phyloP scores from a whole-genome alignment of 257 asterid genomes.

The Gentiana straminea region DNA sequence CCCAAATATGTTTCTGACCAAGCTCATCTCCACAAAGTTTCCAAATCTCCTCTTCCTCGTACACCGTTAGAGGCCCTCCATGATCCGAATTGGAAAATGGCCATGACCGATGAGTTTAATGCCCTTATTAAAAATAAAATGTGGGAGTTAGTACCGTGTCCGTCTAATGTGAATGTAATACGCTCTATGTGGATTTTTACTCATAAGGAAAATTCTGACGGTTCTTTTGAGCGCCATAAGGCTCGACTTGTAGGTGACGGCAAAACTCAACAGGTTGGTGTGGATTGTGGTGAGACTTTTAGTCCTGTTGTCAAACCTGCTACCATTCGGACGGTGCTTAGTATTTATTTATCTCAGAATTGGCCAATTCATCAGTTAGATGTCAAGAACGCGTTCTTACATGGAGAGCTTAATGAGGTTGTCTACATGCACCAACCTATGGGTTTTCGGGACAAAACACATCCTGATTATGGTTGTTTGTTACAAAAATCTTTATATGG shows the following conservation, averaged over 20 bases:
- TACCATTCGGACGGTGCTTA: not conserved
- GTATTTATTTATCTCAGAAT: not conserved
- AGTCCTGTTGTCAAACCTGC: not conserved
- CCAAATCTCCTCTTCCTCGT: not conserved
- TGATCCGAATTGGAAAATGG: not conserved
- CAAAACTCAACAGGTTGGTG: not conserved
- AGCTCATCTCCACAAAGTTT: not conserved
- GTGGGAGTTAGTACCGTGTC: not conserved
- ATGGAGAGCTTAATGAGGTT: not conserved
- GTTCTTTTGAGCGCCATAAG: not conserved
- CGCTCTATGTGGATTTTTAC: not conserved
- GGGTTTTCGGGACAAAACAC: not conserved
- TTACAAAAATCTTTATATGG: too few relatives aligned
- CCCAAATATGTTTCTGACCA: not conserved
- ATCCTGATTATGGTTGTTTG: not conserved
- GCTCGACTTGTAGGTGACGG: not conserved
- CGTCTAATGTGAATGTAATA: not conserved
- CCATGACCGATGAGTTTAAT: too few relatives aligned
- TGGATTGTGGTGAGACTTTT: too few relatives aligned
- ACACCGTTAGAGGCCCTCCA: not conserved
- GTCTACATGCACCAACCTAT: not conserved
- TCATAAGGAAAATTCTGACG: not conserved
- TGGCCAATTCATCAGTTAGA: not conserved
- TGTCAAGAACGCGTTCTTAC: constrained; percentile 3
- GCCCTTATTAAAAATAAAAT: not conserved